A percentile compares a stretch with the other conserved stretches of the same genome.
These are phyloP conservation scores for Sesbania bispinosa DNA, from an alignment of 306 rosid species.

Conservation along the genomic window DNA sequence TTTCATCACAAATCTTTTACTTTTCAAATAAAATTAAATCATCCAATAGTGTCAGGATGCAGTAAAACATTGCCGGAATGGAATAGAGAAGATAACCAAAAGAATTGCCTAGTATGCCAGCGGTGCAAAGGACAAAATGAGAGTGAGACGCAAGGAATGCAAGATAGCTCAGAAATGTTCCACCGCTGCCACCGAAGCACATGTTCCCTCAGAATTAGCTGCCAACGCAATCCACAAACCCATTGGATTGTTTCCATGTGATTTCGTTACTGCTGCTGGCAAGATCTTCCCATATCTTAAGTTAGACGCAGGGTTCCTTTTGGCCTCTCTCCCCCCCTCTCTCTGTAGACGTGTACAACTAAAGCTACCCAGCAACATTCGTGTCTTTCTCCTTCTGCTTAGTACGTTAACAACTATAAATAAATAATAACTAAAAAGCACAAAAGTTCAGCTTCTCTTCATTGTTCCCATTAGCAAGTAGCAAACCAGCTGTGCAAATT, in stretches of 20 bases:
- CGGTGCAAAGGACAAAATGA: neutral
- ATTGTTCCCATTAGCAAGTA: neutral
- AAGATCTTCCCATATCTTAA: neutral
- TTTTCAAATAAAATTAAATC: neutral
- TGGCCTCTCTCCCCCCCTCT: neutral
- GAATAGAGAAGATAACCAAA: neutral
- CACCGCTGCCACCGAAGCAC: slow-evolving; percentile 17
- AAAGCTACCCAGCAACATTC: neutral
- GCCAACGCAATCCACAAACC: slow-evolving; percentile 16
- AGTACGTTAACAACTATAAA: neutral
- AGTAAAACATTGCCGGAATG: neutral
- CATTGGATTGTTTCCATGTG: slow-evolving; percentile 3
- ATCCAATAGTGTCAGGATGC: neutral
- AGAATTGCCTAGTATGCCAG: neutral
- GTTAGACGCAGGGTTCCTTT: neutral
- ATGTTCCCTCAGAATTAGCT: neutral
- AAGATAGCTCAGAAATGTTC: slow-evolving; percentile 8
- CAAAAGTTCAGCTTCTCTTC: neutral
- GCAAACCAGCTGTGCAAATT: neutral
- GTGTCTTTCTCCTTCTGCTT: neutral
- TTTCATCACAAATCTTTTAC: neutral
- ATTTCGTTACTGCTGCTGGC: slow-evolving; percentile 7
- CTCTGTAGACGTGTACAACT: slow-evolving; percentile 1
- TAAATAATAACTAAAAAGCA: neutral
- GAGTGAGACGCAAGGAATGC: neutral